These are phyloP conservation scores for Aaosphaeria pasadenensis DNA, from an alignment of 2,329 filamentous ascomycete species.

Conservation along the genomic window DNA sequence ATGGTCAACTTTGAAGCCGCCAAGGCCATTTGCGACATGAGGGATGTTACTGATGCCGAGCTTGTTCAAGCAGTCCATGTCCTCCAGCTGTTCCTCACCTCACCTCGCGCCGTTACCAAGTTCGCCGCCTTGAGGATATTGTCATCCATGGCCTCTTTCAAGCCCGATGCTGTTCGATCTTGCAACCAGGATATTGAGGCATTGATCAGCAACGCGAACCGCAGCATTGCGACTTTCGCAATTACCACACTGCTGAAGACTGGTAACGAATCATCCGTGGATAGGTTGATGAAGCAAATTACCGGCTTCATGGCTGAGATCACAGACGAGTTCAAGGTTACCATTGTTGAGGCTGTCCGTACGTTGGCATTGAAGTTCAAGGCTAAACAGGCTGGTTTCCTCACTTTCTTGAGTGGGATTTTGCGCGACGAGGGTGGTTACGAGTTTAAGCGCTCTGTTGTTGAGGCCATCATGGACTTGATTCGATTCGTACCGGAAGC, in stretches of 20 bases:
- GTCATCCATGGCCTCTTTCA: constrained; percentile 95
- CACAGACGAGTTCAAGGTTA: constrained; percentile 99
- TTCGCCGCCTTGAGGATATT: constrained; percentile 96
- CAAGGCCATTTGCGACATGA: constrained; percentile 94
- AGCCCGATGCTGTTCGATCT: constrained; percentile 83
- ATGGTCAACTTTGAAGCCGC: constrained; percentile 93
- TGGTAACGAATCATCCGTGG: constrained; percentile 94
- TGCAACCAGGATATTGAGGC: constrained; percentile 98
- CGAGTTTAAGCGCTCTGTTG: constrained; percentile 95
- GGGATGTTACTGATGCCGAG: constrained; percentile 88
- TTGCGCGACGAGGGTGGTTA: constrained; percentile 95
- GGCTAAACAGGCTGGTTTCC: constrained; percentile 96
- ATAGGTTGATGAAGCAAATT: constrained; percentile 98
- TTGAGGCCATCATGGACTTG: constrained; percentile 98
- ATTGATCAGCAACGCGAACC: constrained; percentile 93
- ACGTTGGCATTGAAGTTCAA: constrained; percentile 97
- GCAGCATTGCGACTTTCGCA: constrained; percentile 95
- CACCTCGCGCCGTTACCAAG: constrained; percentile 91
- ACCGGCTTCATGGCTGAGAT: constrained; percentile 98
- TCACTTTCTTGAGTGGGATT: constrained; percentile 95
- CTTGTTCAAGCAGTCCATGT: constrained; percentile 91
- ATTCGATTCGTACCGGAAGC: constrained; percentile 97
- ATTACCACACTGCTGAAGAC: constrained; percentile 98
- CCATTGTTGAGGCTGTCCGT: constrained; percentile 97
- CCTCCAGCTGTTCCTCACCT: constrained; percentile 93